Conservation (phyloP, 805 yeast species). For the Priceomyces haplophilus region DNA sequence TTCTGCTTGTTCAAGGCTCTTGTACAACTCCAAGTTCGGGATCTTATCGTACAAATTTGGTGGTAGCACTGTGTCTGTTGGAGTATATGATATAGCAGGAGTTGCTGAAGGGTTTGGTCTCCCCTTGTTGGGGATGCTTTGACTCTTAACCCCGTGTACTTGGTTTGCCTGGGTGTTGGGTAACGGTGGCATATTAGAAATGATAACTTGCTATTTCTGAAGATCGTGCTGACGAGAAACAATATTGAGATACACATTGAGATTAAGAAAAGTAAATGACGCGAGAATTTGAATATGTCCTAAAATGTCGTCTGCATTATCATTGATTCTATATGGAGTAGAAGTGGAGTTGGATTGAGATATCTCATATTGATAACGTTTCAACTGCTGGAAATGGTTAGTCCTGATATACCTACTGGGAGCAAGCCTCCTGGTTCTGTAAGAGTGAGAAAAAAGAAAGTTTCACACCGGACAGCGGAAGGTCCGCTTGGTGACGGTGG, state of each 20-base stretch:
- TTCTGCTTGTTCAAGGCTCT: slow-evolving; percentile 77
- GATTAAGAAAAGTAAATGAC: background rate
- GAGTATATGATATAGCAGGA: slow-evolving; percentile 41
- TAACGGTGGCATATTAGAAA: slow-evolving; percentile 13
- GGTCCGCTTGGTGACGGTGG: slow-evolving; percentile 3
- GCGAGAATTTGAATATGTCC: background rate
- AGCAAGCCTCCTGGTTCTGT: background rate
- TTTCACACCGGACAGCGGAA: slow-evolving; percentile 4
- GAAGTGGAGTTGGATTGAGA: too few species aligned
- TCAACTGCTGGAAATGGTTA: too few species aligned
- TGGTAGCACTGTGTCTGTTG: slow-evolving; percentile 41
- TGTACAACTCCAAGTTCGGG: slow-evolving; percentile 72
- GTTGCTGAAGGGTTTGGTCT: slow-evolving; percentile 32
- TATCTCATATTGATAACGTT: too few species aligned
- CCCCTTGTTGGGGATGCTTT: slow-evolving; percentile 16
- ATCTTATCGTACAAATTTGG: slow-evolving; percentile 37
- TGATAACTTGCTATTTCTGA: background rate
- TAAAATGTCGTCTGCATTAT: background rate
- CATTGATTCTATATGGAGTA: too few species aligned
- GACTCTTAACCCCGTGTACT: slow-evolving; percentile 4
- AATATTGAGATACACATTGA: background rate
- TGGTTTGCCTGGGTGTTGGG: slow-evolving; percentile 13
- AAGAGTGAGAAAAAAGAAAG: slow-evolving; percentile 22
- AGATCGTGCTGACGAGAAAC: background rate
- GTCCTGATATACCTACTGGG: background rate